Evolutionary conservation across 257 asterid genomes (phyloP), one percentile per base, ranked within the genome.

Genomic region (Penstemon davidsonii): DNA sequence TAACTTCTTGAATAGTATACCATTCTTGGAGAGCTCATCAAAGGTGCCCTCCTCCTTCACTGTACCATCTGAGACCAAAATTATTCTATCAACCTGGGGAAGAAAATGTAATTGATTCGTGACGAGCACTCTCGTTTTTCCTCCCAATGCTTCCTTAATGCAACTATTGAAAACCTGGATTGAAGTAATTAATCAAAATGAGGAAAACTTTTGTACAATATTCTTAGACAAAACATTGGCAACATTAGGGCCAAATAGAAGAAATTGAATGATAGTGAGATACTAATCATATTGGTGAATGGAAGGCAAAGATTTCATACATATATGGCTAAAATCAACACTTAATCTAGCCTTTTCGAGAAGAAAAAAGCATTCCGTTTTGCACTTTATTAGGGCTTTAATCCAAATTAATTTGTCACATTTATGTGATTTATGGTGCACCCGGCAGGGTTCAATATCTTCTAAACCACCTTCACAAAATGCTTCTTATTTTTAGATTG

Each of bases 41-140:
- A 88, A 91, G 61, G 92, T 79, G 50, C 97, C 97, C 70, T 88
- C 91, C 81, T 91, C 97, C 80, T 83, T 88, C 73, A 91, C 89
- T 82, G 49, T 78, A 60, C 97, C 93, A 66, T 88, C 91, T 12
- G 86, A 80, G 64, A 91, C 83, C 79, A 91, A 74, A 76, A 91
- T 71, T 67, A 88, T 86, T 73, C 83, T 75, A 77, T 91, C 97
- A 66, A 88, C 95, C 59, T 85, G 95, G 39, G 97, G 88, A 66
- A 91, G 95, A 78, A 91, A 88, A 73, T 91, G 93, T 65, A 88
- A 81, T 83, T 91, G 97, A 76, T 91, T 91, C 62, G 95, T 91
- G 78, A 91, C 95, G 38, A 91, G 89, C 66, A 91, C 92, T 79
- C 97, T 78, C 6, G 97, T 91, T 79, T 87, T 91, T 49, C 96